These are phyloP conservation scores for Mycena rosella DNA, from an alignment of 768 basidiomycete genomes.

Conservation along the genomic window DNA sequence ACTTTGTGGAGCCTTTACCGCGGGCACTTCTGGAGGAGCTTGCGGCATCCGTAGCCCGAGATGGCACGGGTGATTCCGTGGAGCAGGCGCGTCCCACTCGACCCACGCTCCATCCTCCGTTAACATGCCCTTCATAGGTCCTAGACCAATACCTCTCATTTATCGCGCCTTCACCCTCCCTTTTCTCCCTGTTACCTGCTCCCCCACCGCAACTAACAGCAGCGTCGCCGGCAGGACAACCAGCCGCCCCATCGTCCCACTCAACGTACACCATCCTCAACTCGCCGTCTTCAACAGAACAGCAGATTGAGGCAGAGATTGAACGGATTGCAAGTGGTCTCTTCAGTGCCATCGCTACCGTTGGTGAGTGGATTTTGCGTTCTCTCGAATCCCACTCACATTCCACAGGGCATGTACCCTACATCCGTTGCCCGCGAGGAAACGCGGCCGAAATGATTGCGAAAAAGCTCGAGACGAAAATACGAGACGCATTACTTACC, in stretches of 20 bases:
- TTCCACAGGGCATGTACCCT: conserved; percentile 84
- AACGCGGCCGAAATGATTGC: conserved; percentile 99
- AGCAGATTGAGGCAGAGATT: conserved; percentile 92
- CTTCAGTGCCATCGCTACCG: conserved; percentile 91
- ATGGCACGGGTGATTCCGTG: conserved; percentile 85
- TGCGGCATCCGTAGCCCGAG: conserved; percentile 87
- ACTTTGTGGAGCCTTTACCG: conserved; percentile 94
- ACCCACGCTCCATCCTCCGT: conserved; percentile 17
- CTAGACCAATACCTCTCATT: conserved; percentile 98
- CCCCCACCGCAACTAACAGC: conserved; percentile 49
- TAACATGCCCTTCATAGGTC: conserved; percentile 63
- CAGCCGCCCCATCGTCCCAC: conserved; percentile 52
- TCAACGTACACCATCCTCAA: conserved; percentile 91
- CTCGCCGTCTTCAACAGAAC: conserved; percentile 90
- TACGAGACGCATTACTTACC: conserved; percentile 85
- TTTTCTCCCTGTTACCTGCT: conserved; percentile 90
- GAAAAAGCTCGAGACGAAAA: conserved; percentile 92
- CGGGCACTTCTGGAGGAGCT: conserved; percentile 93
- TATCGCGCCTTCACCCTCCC: conserved; percentile 90
- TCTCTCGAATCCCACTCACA: neutral
- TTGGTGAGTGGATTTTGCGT: conserved; percentile 64
- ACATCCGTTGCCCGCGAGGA: conserved; percentile 93
- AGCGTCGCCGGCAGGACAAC: conserved; percentile 47
- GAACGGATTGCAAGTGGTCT: conserved; percentile 92
- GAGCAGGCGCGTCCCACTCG: conserved; percentile 67